Evolutionary conservation across 768 basidiomycete species (phyloP).

Genomic region (Leccinum fibrillosum): DNA sequence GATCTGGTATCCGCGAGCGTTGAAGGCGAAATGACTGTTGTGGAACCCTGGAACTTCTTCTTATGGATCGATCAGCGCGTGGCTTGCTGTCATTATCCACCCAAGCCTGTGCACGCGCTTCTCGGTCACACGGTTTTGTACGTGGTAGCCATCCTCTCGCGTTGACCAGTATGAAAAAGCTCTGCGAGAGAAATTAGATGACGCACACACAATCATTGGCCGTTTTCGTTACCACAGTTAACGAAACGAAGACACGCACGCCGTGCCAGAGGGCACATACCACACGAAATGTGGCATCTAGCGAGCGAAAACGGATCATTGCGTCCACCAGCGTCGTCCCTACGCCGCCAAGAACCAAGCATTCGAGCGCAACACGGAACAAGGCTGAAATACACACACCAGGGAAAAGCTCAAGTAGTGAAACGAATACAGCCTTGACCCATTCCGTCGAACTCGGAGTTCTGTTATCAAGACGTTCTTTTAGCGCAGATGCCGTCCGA

Average conservation of each 20-base stretch:
- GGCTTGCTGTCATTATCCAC: constrained; percentile 9
- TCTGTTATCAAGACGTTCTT: constrained; percentile 24
- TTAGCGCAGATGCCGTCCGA: constrained; percentile 35
- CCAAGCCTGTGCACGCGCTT: neutral
- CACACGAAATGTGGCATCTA: constrained; percentile 25
- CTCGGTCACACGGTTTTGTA: neutral
- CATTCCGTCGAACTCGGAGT: constrained; percentile 16
- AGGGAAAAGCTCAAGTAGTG: constrained; percentile 18
- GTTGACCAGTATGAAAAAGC: constrained; percentile 34
- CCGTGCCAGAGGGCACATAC: constrained; percentile 30
- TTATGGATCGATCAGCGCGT: neutral
- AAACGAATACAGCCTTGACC: constrained; percentile 15
- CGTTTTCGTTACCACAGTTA: constrained; percentile 38
- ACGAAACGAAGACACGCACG: constrained; percentile 34
- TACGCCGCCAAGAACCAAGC: constrained; percentile 1
- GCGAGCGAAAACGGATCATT: constrained; percentile 24
- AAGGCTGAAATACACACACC: constrained; percentile 21
- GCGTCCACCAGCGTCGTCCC: constrained; percentile 7
- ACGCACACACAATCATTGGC: neutral
- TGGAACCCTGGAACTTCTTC: neutral
- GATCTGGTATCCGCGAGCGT: constrained; percentile 47
- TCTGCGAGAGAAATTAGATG: constrained; percentile 27
- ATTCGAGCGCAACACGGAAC: neutral
- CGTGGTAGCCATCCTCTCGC: constrained; percentile 17
- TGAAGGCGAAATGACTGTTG: constrained; percentile 23